Evolutionary conservation across 352 stramenopile species (phyloP).

Genomic region (Phytophthora crassamura): DNA sequence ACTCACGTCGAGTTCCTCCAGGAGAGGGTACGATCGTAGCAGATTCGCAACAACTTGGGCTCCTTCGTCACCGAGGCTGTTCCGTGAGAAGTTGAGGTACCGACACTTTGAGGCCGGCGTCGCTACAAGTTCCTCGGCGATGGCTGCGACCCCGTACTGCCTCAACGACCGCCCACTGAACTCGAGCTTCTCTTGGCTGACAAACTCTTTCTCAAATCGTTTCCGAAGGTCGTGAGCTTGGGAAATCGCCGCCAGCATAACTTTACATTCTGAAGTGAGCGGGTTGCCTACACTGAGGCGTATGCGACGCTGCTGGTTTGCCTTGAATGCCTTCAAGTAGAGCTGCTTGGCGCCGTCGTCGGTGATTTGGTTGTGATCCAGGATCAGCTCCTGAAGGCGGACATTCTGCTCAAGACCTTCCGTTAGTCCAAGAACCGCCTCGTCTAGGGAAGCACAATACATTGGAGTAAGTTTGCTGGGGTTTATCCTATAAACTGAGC

Average conservation of each 20-base stretch:
- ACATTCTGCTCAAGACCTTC: conserved; percentile 54
- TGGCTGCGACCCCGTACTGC: conserved; percentile 55
- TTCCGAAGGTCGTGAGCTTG: conserved; percentile 66
- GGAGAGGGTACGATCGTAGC: conserved; percentile 35
- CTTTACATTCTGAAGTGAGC: conserved; percentile 54
- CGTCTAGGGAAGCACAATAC: conserved; percentile 34
- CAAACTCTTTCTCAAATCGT: conserved; percentile 55
- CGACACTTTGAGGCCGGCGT: conserved; percentile 33
- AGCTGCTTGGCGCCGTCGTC: conserved; percentile 52
- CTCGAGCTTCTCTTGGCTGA: conserved; percentile 39
- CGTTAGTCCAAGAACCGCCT: conserved; percentile 42
- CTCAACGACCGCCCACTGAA: conserved; percentile 52
- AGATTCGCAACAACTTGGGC: conserved; percentile 52
- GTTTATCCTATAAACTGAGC: not conserved
- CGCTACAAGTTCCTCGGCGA: conserved; percentile 47
- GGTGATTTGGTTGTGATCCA: conserved; percentile 62
- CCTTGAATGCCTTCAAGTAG: conserved; percentile 55
- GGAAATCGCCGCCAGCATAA: conserved; percentile 58
- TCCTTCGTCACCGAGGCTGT: conserved; percentile 65
- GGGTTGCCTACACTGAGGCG: conserved; percentile 46
- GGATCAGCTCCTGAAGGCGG: conserved; percentile 53
- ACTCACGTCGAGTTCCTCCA: conserved; percentile 68
- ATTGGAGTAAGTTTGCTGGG: not conserved
- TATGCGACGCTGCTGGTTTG: conserved; percentile 54
- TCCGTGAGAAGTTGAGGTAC: conserved; percentile 56